phyloP scores from a whole-genome alignment of 257 asterid species.

The Nicotiana undulata region DNA sequence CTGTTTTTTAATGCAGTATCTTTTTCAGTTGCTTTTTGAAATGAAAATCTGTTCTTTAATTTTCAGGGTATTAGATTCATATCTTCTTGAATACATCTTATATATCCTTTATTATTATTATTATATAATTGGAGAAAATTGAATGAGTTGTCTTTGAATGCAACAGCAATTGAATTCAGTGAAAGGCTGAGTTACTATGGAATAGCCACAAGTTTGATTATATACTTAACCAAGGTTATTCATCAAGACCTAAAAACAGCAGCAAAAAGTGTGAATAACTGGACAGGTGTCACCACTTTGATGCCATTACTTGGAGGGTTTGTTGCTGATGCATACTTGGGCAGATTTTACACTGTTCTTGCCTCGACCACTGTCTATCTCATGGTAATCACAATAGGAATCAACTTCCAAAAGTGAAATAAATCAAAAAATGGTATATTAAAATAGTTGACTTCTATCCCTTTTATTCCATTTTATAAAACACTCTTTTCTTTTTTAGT shows the following conservation, averaged over 20 bases:
- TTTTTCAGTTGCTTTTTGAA: too few species aligned
- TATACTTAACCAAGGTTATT: constrained; percentile 71
- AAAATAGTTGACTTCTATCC: background rate
- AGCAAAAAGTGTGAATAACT: constrained; percentile 61
- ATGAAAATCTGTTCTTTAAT: too few species aligned
- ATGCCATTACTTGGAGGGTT: constrained; percentile 92
- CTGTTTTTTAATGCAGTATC: too few species aligned
- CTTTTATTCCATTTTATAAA: background rate
- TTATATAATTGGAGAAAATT: constrained; percentile 26
- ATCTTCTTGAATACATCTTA: too few species aligned
- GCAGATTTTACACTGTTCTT: constrained; percentile 74
- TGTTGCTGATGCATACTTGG: constrained; percentile 77
- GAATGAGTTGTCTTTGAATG: constrained; percentile 47
- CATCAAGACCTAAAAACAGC: constrained; percentile 72
- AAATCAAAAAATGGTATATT: too few species aligned
- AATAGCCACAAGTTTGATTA: constrained; percentile 62
- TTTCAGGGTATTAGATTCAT: background rate
- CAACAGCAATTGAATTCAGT: constrained; percentile 5
- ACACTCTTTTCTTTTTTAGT: background rate
- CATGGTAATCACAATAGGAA: constrained; percentile 43
- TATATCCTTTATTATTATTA: background rate
- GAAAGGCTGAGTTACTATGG: constrained; percentile 91
- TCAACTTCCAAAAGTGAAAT: too few species aligned
- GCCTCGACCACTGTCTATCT: constrained; percentile 55
- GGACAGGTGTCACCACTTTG: constrained; percentile 78